Evolutionary conservation across 495 filamentous ascomycete species (phyloP).

Genomic region (Aspergillus cristatus): DNA sequence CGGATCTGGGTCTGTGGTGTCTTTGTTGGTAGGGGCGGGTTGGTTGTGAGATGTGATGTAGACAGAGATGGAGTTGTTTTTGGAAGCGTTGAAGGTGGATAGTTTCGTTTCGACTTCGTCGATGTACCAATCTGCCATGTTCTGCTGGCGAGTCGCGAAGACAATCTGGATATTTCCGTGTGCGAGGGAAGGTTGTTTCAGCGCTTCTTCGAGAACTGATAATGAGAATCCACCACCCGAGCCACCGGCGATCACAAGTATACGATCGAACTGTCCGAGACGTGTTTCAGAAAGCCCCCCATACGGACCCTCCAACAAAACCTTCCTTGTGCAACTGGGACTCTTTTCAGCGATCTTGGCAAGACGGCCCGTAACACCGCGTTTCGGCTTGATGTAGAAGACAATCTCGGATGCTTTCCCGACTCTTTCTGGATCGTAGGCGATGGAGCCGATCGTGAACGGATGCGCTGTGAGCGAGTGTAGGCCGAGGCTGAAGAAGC

Average conservation of each 20-base stretch:
- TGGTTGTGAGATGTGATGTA: constrained; percentile 15
- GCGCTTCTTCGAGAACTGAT: constrained; percentile 18
- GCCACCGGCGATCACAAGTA: constrained; percentile 45
- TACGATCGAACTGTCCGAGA: constrained; percentile 22
- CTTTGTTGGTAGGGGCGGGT: constrained; percentile 7
- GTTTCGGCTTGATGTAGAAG: constrained; percentile 33
- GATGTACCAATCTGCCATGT: constrained; percentile 20
- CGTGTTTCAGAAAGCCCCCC: constrained; percentile 28
- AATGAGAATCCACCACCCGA: constrained; percentile 45
- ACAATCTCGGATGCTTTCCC: constrained; percentile 23
- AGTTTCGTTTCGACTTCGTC: constrained; percentile 13
- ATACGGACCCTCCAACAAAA: constrained; percentile 43
- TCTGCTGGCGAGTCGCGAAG: constrained; percentile 21
- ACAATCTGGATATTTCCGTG: constrained; percentile 19
- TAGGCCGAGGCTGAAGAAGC: constrained; percentile 32
- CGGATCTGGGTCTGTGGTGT: constrained; percentile 8
- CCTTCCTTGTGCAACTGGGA: constrained; percentile 19
- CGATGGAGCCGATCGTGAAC: constrained; percentile 42
- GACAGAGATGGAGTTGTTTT: constrained; percentile 13
- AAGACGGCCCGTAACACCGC: constrained; percentile 36
- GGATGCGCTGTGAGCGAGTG: constrained; percentile 39
- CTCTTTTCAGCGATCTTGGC: constrained; percentile 17
- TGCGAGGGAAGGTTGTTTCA: constrained; percentile 12
- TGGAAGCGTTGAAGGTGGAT: not conserved
- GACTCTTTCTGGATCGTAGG: constrained; percentile 10